A percentile compares a stretch with the other conserved stretches of the same genome.
phyloP scores from a whole-genome alignment of 306 rosid genomes.

The Lagenaria siceraria region DNA sequence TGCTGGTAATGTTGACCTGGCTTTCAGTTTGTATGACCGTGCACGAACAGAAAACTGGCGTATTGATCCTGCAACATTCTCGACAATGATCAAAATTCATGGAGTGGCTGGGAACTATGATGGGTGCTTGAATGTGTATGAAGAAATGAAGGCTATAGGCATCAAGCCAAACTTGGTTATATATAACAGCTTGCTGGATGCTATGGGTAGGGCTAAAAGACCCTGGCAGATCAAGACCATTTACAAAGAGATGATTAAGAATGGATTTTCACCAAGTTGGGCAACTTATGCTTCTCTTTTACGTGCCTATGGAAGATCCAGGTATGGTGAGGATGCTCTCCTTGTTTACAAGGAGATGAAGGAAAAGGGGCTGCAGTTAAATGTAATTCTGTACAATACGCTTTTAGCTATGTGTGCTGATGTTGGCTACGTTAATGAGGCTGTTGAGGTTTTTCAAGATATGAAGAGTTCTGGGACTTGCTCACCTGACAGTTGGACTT shows the following conservation, averaged over 20 bases:
- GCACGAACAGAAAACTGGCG: constrained; percentile 74
- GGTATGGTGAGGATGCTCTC: constrained; percentile 54
- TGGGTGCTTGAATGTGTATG: constrained; percentile 64
- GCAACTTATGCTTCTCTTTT: constrained; percentile 61
- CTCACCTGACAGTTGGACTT: constrained; percentile 72
- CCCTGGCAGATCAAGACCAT: constrained; percentile 61
- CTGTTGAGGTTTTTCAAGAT: constrained; percentile 48
- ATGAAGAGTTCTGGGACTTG: constrained; percentile 48
- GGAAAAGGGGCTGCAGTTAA: constrained; percentile 45
- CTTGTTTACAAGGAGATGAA: constrained; percentile 67
- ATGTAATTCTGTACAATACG: constrained; percentile 47
- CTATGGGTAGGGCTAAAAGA: constrained; percentile 63
- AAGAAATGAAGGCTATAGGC: constrained; percentile 78
- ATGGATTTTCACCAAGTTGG: constrained; percentile 45
- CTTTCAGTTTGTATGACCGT: constrained; percentile 59
- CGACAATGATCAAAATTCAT: constrained; percentile 55
- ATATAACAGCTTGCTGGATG: constrained; percentile 59
- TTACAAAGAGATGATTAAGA: constrained; percentile 52
- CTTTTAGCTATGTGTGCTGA: constrained; percentile 78
- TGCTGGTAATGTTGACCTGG: constrained; percentile 51
- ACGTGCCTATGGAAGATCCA: constrained; percentile 54
- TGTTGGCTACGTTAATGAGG: constrained; percentile 49
- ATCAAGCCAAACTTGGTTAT: constrained; percentile 38
- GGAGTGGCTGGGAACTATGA: constrained; percentile 57
- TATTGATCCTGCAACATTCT: constrained; percentile 39